Base-by-base conservation (phyloP, 1,139 yeast species). In the Hyphopichia buzzinii region DNA sequence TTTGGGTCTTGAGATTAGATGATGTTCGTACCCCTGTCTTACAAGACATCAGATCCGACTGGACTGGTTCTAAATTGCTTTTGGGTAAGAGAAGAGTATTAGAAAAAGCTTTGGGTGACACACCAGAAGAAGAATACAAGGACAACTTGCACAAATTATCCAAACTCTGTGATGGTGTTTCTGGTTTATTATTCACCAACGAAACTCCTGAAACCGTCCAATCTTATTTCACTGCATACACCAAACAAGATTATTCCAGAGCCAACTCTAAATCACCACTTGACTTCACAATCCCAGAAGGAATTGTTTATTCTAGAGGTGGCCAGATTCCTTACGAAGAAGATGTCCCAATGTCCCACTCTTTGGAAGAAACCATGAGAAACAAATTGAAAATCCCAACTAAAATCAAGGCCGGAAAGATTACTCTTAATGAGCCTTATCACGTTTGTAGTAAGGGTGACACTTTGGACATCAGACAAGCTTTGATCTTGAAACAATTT, bases 21-120 rank as follows among this genome's bases (percentile, higher is more conserved):
- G 94, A 90, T 65, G 95, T 92, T 59, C 84, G 98, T 67, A 94
- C 96, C 43, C 95, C 96, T 38, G 96, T 90, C 40, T 73, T 92
- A 52, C 96, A 92, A 64, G 95, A 88, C 50, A 83, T 92, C 42
- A 80, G 98, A 71, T 76, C 79, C 31, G 95, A 88, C 50, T 92
- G 98, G 98, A 66, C 67, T 29, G 97, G 96, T 8, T 87, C 96
- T 29, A 84, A 88, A 59, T 71, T 90, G 45, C 72, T 88, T 43
- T 75, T 90, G 66, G 98, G 98, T 47, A 88, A 92, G 61, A 85
- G 95, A 59, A 84, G 89, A 62, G 96, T 92, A 11, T 74, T 94
- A 58, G 94, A 87, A 56, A 88, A 90, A 65, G 95, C 97, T 2
- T 70, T 92, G 25, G 98, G 98, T 46, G 83, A 81, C 45, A 77